Base-by-base conservation (phyloP, 495 filamentous ascomycete species). In the Penicillium pulvis region DNA sequence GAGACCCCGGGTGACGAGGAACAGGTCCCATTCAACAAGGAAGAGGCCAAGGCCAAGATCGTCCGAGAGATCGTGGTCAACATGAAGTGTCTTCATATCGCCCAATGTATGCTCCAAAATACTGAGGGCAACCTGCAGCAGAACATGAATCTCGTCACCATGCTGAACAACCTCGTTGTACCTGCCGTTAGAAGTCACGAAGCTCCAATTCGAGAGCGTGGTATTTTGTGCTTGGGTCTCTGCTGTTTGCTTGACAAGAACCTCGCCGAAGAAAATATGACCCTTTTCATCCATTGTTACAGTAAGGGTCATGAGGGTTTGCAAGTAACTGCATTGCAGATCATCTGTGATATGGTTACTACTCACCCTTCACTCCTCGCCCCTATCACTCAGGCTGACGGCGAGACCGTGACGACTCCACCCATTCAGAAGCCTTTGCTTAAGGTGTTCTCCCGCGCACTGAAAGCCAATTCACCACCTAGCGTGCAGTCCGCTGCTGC, bases 1-100 rank as follows among this genome's bases (percentile, higher is more conserved):
- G 75, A 75, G 60, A 78, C 72, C 0, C 63, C 83, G 61, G 69
- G 81, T 70, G 65, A 66, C n/a, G 75, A 76, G 2, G 71, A 75
- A 5, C 81, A 81, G 23, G 65, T 65, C 4, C 73, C 73, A 6
- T 79, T 84, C 51, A 84, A 82, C 48, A 88, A 88, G 63, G 90
- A 91, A 63, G 87, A 89, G 51, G 87, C 87, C 8, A 88, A 92
- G 68, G 83, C 83, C 12, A 96, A 93, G 73, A 87, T 91, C 3
- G 81, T 97, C 56, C 83, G 82, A 55, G 92, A 97, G 70, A 92
- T 98, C 68, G 85, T 96, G 79, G 88, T 98, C 65, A 97, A 98
- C 77, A 91, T 97, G 85, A 97, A 98, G 71, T 97, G 94, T 75
- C 82, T 99, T 36, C 91, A 97, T 67, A 96, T 99, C 63, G 92